Base-by-base conservation (phyloP, 2,329 filamentous ascomycete species). In the Penicillium corylophilum region DNA sequence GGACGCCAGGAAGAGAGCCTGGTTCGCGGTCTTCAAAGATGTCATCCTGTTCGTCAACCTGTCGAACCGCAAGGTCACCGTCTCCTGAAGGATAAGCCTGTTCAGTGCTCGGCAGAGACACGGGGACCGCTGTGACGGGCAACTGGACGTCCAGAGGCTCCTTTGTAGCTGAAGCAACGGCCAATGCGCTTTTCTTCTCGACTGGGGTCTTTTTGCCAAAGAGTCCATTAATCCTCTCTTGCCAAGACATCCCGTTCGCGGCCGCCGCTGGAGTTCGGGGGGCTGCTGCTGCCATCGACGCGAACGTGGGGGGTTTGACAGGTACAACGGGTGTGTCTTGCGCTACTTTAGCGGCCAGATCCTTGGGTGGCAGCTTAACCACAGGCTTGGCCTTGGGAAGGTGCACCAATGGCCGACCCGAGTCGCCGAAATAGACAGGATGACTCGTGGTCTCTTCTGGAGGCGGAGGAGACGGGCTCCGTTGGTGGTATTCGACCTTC, bases 21-120 rank as follows among this genome's bases (percentile, higher is more conserved):
- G 88, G 88, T 68, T 91, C 87, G 63, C 89, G 87, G 64, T 90
- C 87, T 65, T 90, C 88, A 58, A 92, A 92, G 58, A 89, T 89
- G 55, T 88, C 87, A 61, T 91, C 88, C 2, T 89, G 86, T 57
- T 90, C 88, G 5, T 88, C 87, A 73, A 90, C 87, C 43, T 84
- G 83, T 64, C 86, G 88, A 4, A 84, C 84, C 15, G 77, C 78
- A 18, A 80, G 67, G 26, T 78, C 76, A 43, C 74, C 74, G 48
- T 75, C 71, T 42, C 76, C 75, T 24, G 69, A 67, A 16, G 64
- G 74, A 5, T 61, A 48, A 44, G 64, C 54, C 53, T 65, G 51
- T 58, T 74, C 70, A 51, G 65, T 62, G 35, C 66, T 68, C 9
- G 86, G 89, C 7, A 93, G 75, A 12, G 87, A 90, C 2, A 94